Conservation (phyloP, 169 alveolate species). For the Cystoisospora suis region DNA sequence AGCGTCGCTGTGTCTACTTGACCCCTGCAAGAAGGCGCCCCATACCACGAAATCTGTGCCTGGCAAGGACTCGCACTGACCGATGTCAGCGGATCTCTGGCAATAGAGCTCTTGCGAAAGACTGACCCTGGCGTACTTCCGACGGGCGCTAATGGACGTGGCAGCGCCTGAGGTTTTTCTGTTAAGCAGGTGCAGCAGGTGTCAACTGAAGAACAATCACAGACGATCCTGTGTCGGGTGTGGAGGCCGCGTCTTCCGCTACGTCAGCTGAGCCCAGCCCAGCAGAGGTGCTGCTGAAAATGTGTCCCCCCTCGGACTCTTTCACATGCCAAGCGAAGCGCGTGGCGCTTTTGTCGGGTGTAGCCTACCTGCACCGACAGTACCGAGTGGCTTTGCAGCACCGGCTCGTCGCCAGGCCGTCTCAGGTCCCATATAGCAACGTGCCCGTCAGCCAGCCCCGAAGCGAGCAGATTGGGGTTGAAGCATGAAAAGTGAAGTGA, state of each 20-base stretch:
- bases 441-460: constrained; percentile 87
- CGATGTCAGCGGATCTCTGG: too few species aligned
- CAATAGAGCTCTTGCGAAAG: too few species aligned
- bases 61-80: too few species aligned
- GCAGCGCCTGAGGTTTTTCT: neutral
- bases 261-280: neutral
- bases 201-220: neutral
- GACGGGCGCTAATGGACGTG: neutral
- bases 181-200: neutral
- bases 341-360: neutral
- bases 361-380: constrained; percentile 56
- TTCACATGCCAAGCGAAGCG: neutral
- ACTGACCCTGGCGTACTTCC: neutral
- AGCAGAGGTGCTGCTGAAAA: too few species aligned
- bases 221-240: neutral
- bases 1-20: constrained; percentile 87
- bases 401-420: constrained; percentile 79
- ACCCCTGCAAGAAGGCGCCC: constrained; percentile 63
- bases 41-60: too few species aligned
- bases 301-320: too few species aligned
- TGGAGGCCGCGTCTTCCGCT: neutral
- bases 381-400: constrained; percentile 44
- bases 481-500: constrained; percentile 80
- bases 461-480: constrained; percentile 88
- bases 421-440: constrained; percentile 87